Conservation (phyloP, 768 basidiomycete species). For the Naganishia vaughanmartiniae region DNA sequence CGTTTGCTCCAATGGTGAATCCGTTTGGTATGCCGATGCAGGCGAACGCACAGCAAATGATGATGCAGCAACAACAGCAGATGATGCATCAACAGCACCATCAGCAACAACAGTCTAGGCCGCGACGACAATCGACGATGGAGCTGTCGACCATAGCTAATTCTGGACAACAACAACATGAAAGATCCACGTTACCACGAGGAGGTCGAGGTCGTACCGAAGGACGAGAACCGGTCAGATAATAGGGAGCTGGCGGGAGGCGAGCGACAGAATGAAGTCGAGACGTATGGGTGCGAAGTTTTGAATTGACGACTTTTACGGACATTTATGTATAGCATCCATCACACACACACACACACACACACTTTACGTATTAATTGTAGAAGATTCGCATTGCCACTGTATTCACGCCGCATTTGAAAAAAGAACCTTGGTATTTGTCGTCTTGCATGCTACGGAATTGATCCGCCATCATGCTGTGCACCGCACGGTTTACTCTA, state of each 20-base stretch:
- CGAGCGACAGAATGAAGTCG: background rate
- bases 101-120: background rate
- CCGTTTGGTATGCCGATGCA: slow-evolving; percentile 18
- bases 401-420: background rate
- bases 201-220: background rate
- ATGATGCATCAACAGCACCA: background rate
- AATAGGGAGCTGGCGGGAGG: background rate
- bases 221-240: slow-evolving; percentile 8
- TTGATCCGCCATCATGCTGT: no score
- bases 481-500: background rate
- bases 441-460: background rate
- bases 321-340: slow-evolving; percentile 7
- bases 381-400: background rate
- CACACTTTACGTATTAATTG: slow-evolving; percentile 7
- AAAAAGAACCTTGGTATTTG: background rate
- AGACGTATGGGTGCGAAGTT: no score
- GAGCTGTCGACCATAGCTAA: background rate
- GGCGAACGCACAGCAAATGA: background rate
- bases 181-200: background rate
- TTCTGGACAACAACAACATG: slow-evolving; percentile 1
- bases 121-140: slow-evolving; percentile 5
- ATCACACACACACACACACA: background rate
- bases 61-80: slow-evolving; percentile 1
- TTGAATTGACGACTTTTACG: slow-evolving; percentile 3
- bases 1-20: slow-evolving; percentile 8